Evolutionary conservation across 169 alveolate genomes (phyloP).

Genomic region (Plasmodium gaboni): DNA sequence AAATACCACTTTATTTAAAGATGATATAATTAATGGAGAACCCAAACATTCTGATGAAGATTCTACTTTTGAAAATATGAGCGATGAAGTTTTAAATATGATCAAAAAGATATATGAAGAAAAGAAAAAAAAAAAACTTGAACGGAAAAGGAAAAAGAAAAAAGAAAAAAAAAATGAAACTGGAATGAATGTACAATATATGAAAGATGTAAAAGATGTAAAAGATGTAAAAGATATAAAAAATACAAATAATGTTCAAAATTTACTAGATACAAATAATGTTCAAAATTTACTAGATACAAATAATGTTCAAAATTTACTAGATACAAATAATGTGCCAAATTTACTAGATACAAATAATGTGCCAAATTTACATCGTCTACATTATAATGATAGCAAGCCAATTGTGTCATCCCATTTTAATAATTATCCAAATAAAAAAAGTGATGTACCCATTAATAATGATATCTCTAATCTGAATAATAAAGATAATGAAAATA

Average conservation of each 20-base stretch:
- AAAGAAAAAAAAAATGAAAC: neutral
- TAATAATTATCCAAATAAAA: too few relatives aligned
- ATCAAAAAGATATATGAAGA: slow-evolving; percentile 11
- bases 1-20: neutral
- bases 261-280: neutral
- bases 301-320: neutral
- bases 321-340: neutral
- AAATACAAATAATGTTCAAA: neutral
- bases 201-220: slow-evolving; percentile 2
- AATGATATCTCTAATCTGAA: neutral
- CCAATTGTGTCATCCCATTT: too few relatives aligned
- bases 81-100: neutral
- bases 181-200: neutral
- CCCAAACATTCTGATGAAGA: neutral
- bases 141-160: neutral
- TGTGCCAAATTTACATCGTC: too few relatives aligned
- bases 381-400: too few relatives aligned
- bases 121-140: neutral
- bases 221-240: neutral
- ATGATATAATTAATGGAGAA: neutral
- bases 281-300: too few relatives aligned
- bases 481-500: neutral
- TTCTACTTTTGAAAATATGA: neutral
- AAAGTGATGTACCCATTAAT: neutral
- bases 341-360: too few relatives aligned